phyloP scores from a whole-genome alignment of 257 asterid genomes.

The Solanum pimpinellifolium region DNA sequence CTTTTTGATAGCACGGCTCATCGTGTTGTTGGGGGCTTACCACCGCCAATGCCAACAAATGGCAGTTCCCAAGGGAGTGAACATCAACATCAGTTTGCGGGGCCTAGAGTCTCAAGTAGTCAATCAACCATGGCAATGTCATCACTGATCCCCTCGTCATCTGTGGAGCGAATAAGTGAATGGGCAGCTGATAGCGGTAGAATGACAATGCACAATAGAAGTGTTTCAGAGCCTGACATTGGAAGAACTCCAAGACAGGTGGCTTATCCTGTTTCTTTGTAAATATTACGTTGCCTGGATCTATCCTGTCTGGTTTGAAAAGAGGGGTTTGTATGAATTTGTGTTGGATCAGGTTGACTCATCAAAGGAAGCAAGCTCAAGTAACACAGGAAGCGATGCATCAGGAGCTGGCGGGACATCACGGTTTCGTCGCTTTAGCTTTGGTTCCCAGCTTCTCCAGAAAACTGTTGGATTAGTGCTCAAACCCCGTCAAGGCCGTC shows the following conservation, averaged over 20 bases:
- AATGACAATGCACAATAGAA: constrained; percentile 62
- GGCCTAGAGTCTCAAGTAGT: constrained; percentile 68
- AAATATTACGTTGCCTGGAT: background rate
- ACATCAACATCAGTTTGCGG: constrained; percentile 35
- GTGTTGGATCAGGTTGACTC: constrained; percentile 56
- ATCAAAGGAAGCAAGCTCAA: constrained; percentile 49
- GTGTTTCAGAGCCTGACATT: constrained; percentile 95
- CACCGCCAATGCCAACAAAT: constrained; percentile 51
- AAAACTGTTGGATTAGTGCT: constrained; percentile 34
- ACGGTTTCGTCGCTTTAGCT: constrained; percentile 6
- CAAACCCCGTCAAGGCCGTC: constrained; percentile 29
- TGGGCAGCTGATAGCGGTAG: constrained; percentile 43
- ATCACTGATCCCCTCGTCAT: constrained; percentile 59
- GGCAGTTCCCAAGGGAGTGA: constrained; percentile 35
- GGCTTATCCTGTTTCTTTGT: constrained; percentile 6
- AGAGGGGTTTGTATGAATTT: background rate
- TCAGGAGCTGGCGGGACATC: constrained; percentile 19
- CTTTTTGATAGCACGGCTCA: constrained; percentile 78
- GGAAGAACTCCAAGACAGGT: constrained; percentile 97
- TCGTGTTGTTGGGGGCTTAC: constrained; percentile 72
- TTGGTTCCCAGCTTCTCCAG: constrained; percentile 30
- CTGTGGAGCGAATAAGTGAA: constrained; percentile 57
- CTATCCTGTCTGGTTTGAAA: background rate
- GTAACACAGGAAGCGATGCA: constrained; percentile 35
- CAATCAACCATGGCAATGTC: constrained; percentile 97